Conservation (phyloP, 1,284 basidiomycete species). For the Ceratobasidium sp. region DNA sequence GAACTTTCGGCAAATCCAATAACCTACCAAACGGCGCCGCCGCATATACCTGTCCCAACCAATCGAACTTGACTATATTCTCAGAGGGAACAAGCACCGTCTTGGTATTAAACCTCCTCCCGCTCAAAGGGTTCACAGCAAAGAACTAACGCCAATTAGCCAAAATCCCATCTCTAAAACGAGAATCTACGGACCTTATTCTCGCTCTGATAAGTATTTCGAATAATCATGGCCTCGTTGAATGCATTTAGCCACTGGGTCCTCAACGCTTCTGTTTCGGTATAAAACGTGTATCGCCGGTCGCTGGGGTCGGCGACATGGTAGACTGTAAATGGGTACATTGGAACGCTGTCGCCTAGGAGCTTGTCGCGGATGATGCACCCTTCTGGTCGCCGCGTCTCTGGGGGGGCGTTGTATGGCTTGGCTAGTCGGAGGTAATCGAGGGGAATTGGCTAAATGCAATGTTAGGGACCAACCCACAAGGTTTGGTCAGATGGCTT, state of each 20-base stretch:
- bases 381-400: constrained; percentile 39
- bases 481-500: constrained; percentile 44
- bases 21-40: constrained; percentile 68
- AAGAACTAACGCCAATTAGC: constrained; percentile 63
- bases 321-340: constrained; percentile 77
- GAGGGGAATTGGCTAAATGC: constrained; percentile 70
- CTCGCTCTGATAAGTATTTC: constrained; percentile 65
- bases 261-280: constrained; percentile 61
- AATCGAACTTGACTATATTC: constrained; percentile 46
- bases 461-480: constrained; percentile 3
- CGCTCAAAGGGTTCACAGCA: constrained; percentile 62
- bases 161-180: constrained; percentile 1
- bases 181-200: constrained; percentile 63
- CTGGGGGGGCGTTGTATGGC: constrained; percentile 59
- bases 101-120: constrained; percentile 63
- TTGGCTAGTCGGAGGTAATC: constrained; percentile 71
- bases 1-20: not conserved
- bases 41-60: constrained; percentile 64
- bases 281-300: constrained; percentile 74
- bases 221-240: constrained; percentile 64
- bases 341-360: constrained; percentile 44
- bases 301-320: constrained; percentile 63
- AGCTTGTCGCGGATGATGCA: constrained; percentile 35
- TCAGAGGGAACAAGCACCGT: constrained; percentile 49
- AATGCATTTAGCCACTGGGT: constrained; percentile 68